Evolutionary conservation across 2,329 filamentous ascomycete genomes (phyloP).

Genomic region (Ophiognomonia clavigignenti-juglandacearum): DNA sequence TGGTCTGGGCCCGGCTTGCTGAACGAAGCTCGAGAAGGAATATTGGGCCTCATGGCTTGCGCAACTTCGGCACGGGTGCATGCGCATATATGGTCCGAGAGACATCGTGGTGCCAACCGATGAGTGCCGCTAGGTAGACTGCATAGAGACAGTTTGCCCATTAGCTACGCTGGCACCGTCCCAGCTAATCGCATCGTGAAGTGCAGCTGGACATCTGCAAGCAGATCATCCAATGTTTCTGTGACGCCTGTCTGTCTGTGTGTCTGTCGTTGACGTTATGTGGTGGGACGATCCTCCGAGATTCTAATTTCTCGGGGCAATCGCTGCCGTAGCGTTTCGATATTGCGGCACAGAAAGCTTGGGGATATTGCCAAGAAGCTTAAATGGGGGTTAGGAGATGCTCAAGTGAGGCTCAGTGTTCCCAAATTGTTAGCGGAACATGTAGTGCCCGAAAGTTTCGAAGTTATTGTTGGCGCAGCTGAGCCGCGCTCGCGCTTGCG

Average conservation of each 20-base stretch:
- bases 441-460: background rate
- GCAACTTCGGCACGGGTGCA: background rate
- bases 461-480: background rate
- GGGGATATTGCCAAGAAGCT: background rate
- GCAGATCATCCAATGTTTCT: no score
- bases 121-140: no score
- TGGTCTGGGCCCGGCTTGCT: background rate
- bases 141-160: no score
- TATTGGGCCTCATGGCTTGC: background rate
- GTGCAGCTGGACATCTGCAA: no score
- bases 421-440: constrained; percentile 10
- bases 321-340: no score
- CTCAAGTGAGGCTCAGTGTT: background rate
- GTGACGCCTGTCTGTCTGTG: no score
- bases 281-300: no score
- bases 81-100: background rate
- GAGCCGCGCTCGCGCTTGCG: background rate
- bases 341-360: constrained; percentile 4
- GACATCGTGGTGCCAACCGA: background rate
- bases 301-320: no score
- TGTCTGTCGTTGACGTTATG: background rate
- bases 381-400: background rate
- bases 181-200: background rate
- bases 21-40: background rate
- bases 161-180: background rate